Evolutionary conservation across 805 yeast genomes (phyloP).

Genomic region (Candida parachauliodes): DNA sequence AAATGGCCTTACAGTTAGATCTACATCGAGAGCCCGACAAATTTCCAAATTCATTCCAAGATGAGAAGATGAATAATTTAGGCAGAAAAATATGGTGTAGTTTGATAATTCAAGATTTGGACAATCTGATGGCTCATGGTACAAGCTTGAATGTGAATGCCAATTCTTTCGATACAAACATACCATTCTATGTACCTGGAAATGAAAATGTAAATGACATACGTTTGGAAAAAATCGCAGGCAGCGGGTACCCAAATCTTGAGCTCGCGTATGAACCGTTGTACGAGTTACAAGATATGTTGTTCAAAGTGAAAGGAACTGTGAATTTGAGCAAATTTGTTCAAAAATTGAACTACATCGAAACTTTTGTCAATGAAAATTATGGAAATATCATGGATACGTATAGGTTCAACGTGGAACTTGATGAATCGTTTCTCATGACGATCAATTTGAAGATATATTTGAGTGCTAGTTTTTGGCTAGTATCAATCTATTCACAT

Average conservation of each 20-base stretch:
- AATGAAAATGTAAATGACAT: conserved; percentile 30
- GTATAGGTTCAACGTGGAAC: conserved; percentile 3
- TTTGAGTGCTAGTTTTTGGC: conserved; percentile 24
- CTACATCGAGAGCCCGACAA: conserved; percentile 62
- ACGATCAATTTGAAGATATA: conserved; percentile 17
- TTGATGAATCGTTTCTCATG: conserved; percentile 8
- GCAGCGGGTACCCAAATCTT: conserved; percentile 24
- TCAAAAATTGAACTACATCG: conserved; percentile 30
- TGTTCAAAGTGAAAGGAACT: conserved; percentile 17
- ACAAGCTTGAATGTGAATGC: conserved; percentile 26
- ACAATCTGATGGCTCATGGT: conserved; percentile 31
- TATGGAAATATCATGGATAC: conserved; percentile 32
- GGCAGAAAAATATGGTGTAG: conserved; percentile 60
- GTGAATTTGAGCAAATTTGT: conserved; percentile 19
- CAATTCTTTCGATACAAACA: conserved; percentile 25
- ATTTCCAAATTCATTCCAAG: conserved; percentile 20
- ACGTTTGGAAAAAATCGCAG: conserved; percentile 33
- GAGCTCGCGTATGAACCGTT: conserved; percentile 24
- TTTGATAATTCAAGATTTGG: conserved; percentile 27
- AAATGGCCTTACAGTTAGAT: conserved; percentile 67
- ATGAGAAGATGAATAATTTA: conserved; percentile 36
- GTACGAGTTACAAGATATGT: conserved; percentile 21
- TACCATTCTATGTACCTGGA: conserved; percentile 33
- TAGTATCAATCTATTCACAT: conserved; percentile 27
- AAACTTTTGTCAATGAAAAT: conserved; percentile 22